Evolutionary conservation across 495 filamentous ascomycete species (phyloP), one percentile per base, ranked within the genome.

Genomic region (Tetracladium marchalianum): DNA sequence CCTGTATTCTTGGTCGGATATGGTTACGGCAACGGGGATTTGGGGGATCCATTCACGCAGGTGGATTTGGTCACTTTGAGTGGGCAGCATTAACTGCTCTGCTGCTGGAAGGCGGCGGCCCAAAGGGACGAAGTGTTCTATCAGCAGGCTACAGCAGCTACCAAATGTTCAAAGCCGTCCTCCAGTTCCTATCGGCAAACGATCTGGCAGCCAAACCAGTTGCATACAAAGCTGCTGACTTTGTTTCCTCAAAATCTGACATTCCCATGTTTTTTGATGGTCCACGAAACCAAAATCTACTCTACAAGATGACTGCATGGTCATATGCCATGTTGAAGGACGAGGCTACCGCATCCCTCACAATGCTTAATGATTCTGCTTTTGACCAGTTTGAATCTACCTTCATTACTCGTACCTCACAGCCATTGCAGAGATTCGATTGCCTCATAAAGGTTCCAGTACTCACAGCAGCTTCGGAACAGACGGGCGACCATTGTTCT

Each of bases 11-110:
- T 35, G 92, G 90, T 7, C 78, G 83, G 38, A 75, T 83, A 39
- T 98, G 92, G 92, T 67, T 98, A 31, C 79, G 77, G 47, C 93
- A 97, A 65, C 79, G 90, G 35, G 90, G 90, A 0, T 83, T 95
- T 55, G 70, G 69, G 8, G 71, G 82, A 11, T 60, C 67, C 38
- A 65, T 90, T 10, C 66, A 73, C 17, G 66, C 71, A n/a, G 90
- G 90, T 19, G 92, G 93, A 1, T 96, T 98, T 62, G 92, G 92
- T 13, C 76, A 86, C 49, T 93, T 96, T 47, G 90, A 98, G 60
- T 97, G 87, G 87, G 75, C 82, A 0, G 68, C 78, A 19, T 57
- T 89, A 1, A 72, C 85, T 53, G 85, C 89, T n/a, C 67, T 95
- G 15, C 68, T 97, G 1, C 70, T 97, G 41, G 82, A 89, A 58